Evolutionary conservation across 2,329 filamentous ascomycete genomes (phyloP).

Genomic region (Teratosphaeria epicoccoides): DNA sequence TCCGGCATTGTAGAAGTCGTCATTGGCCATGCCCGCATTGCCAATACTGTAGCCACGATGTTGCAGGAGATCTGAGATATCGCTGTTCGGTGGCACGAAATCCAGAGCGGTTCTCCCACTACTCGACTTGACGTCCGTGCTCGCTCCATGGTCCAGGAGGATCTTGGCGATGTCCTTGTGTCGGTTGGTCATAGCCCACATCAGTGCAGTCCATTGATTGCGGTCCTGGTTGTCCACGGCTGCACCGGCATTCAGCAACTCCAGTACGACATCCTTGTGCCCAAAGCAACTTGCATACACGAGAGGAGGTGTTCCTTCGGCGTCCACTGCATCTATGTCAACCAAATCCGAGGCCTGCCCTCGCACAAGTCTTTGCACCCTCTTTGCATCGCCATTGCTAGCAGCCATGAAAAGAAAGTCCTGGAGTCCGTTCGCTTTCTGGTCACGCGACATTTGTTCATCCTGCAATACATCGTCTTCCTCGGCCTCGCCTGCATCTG

Average conservation of each 20-base stretch:
- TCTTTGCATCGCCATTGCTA: conserved; percentile 83
- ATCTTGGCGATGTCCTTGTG: conserved; percentile 94
- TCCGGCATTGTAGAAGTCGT: conserved; percentile 90
- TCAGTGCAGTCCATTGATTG: conserved; percentile 94
- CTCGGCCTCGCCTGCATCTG: conserved; percentile 55
- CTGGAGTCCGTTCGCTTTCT: conserved; percentile 75
- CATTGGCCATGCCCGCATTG: conserved; percentile 57
- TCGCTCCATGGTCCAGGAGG: conserved; percentile 83
- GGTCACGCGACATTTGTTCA: conserved; percentile 58
- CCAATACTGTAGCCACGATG: conserved; percentile 89
- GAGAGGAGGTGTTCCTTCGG: conserved; percentile 89
- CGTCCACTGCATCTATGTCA: conserved; percentile 77
- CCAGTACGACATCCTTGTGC: conserved; percentile 77
- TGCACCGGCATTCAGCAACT: conserved; percentile 73
- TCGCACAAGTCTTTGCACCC: conserved; percentile 63
- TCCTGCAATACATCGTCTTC: conserved; percentile 70
- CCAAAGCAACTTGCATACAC: conserved; percentile 99
- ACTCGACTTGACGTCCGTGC: conserved; percentile 90
- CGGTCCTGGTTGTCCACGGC: conserved; percentile 88
- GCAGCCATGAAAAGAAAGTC: conserved; percentile 88
- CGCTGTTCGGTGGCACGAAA: conserved; percentile 88
- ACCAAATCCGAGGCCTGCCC: conserved; percentile 66
- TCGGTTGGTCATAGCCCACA: conserved; percentile 99
- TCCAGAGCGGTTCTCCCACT: conserved; percentile 90
- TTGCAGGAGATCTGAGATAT: conserved; percentile 91